Conservation (phyloP, 2,329 filamentous ascomycete genomes). For the Fusarium continuum region DNA sequence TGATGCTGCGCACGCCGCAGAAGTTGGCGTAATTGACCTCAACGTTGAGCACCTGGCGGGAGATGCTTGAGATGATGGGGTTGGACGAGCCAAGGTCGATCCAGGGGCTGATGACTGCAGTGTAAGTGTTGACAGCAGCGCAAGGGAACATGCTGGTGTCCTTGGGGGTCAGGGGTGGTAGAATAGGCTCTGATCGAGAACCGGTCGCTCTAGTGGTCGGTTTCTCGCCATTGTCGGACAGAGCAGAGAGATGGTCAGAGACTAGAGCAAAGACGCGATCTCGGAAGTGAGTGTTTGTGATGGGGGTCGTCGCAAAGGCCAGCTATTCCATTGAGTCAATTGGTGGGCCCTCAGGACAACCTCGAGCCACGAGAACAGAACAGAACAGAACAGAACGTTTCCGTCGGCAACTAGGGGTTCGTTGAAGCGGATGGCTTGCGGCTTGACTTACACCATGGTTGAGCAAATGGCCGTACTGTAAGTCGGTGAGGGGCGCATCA, state of each 20-base stretch:
- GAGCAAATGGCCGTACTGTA: constrained; percentile 73
- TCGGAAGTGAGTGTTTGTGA: constrained; percentile 79
- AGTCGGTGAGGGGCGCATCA: constrained; percentile 66
- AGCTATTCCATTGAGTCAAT: constrained; percentile 63
- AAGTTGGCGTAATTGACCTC: constrained; percentile 96
- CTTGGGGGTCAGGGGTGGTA: constrained; percentile 77
- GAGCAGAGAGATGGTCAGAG: constrained; percentile 60
- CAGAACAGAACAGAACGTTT: neutral
- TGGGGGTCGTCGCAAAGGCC: constrained; percentile 79
- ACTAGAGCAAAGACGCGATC: constrained; percentile 72
- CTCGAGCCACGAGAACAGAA: neutral
- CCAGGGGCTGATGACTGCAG: constrained; percentile 88
- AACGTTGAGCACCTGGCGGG: constrained; percentile 86
- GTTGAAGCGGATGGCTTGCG: constrained; percentile 13
- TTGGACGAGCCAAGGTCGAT: constrained; percentile 88
- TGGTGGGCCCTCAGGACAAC: neutral
- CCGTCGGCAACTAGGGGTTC: neutral
- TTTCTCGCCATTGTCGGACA: constrained; percentile 53
- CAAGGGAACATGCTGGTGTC: constrained; percentile 80
- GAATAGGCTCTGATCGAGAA: constrained; percentile 64
- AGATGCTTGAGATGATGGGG: constrained; percentile 84
- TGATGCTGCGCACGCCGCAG: constrained; percentile 84
- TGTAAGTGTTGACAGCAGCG: constrained; percentile 74
- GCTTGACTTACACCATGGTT: constrained; percentile 73
- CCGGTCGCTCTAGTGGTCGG: constrained; percentile 55